These are phyloP conservation scores for Yarrowia porcina DNA, from an alignment of 805 yeast genomes.

Conservation along the genomic window DNA sequence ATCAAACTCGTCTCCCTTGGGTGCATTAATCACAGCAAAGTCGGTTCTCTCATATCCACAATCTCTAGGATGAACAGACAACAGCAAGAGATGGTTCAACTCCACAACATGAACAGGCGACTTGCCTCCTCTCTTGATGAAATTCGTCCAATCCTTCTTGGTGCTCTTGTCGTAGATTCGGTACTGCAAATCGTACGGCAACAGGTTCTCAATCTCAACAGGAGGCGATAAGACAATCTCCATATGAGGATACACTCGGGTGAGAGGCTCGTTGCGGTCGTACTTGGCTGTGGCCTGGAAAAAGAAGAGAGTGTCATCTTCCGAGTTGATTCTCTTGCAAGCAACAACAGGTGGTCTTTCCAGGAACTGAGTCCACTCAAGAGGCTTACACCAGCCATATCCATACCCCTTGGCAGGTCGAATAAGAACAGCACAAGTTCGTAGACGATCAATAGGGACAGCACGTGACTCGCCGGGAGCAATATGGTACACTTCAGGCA, in stretches of 20 bases:
- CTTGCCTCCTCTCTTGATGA: constrained; percentile 60
- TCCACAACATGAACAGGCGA: constrained; percentile 78
- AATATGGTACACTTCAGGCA: constrained; percentile 43
- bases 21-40: constrained; percentile 60
- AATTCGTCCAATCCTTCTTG: constrained; percentile 62
- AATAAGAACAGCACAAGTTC: constrained; percentile 53
- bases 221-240: constrained; percentile 77
- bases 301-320: constrained; percentile 47
- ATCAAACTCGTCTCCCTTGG: constrained; percentile 45
- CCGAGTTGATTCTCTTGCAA: constrained; percentile 47
- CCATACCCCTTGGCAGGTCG: constrained; percentile 57
- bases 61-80: constrained; percentile 56
- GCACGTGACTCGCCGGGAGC: constrained; percentile 59
- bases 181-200: constrained; percentile 79
- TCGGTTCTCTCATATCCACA: constrained; percentile 64
- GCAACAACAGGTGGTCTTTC: constrained; percentile 56
- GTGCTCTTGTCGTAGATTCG: constrained; percentile 72
- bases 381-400: constrained; percentile 61
- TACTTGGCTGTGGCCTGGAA: constrained; percentile 70
- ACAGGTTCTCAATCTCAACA: constrained; percentile 71
- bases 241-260: constrained; percentile 81
- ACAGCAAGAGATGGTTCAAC: constrained; percentile 62
- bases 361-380: constrained; percentile 53
- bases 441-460: constrained; percentile 70
- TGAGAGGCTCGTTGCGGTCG: constrained; percentile 65